Evolutionary conservation across 306 rosid genomes (phyloP).

Genomic region (Cicer cuneatum): DNA sequence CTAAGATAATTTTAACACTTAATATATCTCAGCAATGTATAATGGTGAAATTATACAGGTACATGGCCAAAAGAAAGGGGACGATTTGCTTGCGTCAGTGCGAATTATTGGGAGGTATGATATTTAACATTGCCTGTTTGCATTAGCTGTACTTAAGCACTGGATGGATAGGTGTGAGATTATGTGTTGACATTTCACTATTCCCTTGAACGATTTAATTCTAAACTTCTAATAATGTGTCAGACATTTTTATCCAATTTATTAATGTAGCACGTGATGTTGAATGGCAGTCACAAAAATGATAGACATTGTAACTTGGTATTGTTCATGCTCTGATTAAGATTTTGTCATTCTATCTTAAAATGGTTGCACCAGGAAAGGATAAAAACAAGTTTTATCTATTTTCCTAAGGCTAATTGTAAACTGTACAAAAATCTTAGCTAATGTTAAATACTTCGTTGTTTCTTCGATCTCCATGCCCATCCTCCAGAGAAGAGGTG

Average conservation of each 20-base stretch:
- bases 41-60: conserved; percentile 61
- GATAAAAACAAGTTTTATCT: not conserved
- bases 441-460: conserved; percentile 10
- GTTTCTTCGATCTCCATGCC: conserved; percentile 23
- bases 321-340: conserved; percentile 16
- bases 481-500: not conserved
- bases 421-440: not conserved
- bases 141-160: conserved; percentile 13
- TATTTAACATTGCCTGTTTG: conserved; percentile 2
- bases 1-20: conserved; percentile 37
- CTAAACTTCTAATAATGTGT: conserved; percentile 13
- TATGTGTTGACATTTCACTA: conserved; percentile 3
- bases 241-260: conserved; percentile 29
- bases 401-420: conserved; percentile 19
- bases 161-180: conserved; percentile 13
- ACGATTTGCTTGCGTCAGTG: conserved; percentile 92
- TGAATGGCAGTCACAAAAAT: not conserved
- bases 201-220: conserved; percentile 28
- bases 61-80: conserved; percentile 81
- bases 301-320: conserved; percentile 39
- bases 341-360: not conserved
- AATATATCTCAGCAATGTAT: conserved; percentile 37
- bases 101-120: conserved; percentile 86
- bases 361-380: conserved; percentile 8
- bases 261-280: conserved; percentile 15